Evolutionary conservation across 495 filamentous ascomycete species (phyloP).

Genomic region (Delitschia confertaspora): DNA sequence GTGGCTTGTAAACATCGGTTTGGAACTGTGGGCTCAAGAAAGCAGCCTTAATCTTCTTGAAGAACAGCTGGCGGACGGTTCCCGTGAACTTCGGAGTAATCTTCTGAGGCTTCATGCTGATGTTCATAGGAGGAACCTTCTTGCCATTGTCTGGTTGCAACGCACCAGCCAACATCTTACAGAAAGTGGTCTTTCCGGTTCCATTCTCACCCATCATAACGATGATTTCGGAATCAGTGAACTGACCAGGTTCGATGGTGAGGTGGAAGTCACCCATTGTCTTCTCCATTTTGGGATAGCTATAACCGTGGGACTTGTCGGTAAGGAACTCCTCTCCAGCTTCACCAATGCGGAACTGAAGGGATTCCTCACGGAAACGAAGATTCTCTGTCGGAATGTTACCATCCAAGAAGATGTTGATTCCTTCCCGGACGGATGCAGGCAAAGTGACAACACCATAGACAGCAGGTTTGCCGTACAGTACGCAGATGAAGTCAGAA

Average conservation of each 20-base stretch:
- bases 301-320: slow-evolving; percentile 77
- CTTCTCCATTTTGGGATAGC: slow-evolving; percentile 87
- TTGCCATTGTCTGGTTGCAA: slow-evolving; percentile 73
- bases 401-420: slow-evolving; percentile 98
- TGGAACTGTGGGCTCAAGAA: slow-evolving; percentile 97
- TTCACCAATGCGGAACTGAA: slow-evolving; percentile 93
- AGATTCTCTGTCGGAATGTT: slow-evolving; percentile 97
- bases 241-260: slow-evolving; percentile 67
- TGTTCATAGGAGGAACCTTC: slow-evolving; percentile 84
- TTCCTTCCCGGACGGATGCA: slow-evolving; percentile 92
- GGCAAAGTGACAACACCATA: slow-evolving; percentile 98
- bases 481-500: slow-evolving; percentile 94
- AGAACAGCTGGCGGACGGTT: slow-evolving; percentile 88
- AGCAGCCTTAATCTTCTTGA: slow-evolving; percentile 94
- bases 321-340: slow-evolving; percentile 81
- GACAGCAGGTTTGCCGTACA: slow-evolving; percentile 89
- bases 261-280: slow-evolving; percentile 86
- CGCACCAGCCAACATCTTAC: slow-evolving; percentile 84
- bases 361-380: slow-evolving; percentile 92
- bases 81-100: slow-evolving; percentile 96
- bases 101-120: slow-evolving; percentile 99
- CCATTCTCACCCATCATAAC: slow-evolving; percentile 99
- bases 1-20: slow-evolving; percentile 97
- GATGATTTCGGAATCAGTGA: slow-evolving; percentile 96
- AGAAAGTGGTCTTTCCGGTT: slow-evolving; percentile 96